phyloP scores from a whole-genome alignment of 2,329 filamentous ascomycete species.

The Chaetomiaceae sp. region DNA sequence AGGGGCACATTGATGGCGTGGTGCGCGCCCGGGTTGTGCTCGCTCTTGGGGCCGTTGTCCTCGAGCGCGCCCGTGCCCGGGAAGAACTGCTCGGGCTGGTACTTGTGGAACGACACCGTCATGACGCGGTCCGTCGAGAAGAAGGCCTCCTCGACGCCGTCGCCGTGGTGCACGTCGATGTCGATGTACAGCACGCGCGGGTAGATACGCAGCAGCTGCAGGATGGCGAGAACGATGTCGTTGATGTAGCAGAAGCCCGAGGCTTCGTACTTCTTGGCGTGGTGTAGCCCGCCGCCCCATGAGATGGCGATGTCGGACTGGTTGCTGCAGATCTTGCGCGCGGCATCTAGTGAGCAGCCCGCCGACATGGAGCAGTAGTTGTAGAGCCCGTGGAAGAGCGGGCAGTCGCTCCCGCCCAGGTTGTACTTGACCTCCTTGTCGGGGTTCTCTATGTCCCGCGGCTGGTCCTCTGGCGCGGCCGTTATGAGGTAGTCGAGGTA shows the following conservation, averaged over 20 bases:
- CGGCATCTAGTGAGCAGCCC: conserved; percentile 85
- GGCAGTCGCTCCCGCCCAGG: conserved; percentile 86
- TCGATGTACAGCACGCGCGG: conserved; percentile 90
- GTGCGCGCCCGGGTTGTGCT: conserved; percentile 81
- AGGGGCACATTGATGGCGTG: conserved; percentile 88
- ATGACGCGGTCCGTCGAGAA: conserved; percentile 79
- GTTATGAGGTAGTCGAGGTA: conserved; percentile 85
- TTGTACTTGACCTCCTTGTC: conserved; percentile 71
- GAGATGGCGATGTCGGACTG: conserved; percentile 96
- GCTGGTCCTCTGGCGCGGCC: conserved; percentile 60
- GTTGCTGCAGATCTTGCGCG: conserved; percentile 77
- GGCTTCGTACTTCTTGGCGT: conserved; percentile 90
- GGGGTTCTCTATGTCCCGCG: conserved; percentile 61
- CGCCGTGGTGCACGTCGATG: conserved; percentile 83
- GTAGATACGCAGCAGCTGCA: conserved; percentile 77
- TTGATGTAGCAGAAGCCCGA: conserved; percentile 99
- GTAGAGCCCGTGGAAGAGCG: conserved; percentile 92
- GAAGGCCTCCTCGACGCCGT: conserved; percentile 82
- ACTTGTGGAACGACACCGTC: conserved; percentile 95
- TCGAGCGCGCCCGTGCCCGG: conserved; percentile 85
- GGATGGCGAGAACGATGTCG: conserved; percentile 90
- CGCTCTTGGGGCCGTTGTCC: conserved; percentile 77
- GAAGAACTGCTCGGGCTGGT: conserved; percentile 79
- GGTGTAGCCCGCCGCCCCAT: conserved; percentile 94
- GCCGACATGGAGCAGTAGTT: conserved; percentile 93